Evolutionary conservation across 768 basidiomycete species (phyloP), one percentile per base, ranked within the genome.

Genomic region (Rhizopogon sp.): DNA sequence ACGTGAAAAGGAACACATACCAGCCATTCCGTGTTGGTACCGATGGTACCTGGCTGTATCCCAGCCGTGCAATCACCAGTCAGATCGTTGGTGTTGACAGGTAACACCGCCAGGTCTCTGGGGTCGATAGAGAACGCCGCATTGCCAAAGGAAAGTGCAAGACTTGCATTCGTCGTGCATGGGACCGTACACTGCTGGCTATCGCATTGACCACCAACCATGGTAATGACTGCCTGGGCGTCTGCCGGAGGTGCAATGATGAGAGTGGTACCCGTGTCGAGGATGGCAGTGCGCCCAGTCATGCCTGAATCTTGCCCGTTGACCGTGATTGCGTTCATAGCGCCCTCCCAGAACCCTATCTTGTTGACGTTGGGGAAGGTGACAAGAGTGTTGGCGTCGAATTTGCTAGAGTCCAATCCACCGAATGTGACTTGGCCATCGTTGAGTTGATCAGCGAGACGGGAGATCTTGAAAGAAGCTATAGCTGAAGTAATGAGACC

Each of bases 381-480:
- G 42, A 79, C 75, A 39, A 89, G 74, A 2, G 88, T 84, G 16
- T 62, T 56, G 6, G 76, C 53, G 60, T 84, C 78, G 66, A 90
- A 89, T 70, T 92, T 90, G 58, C 79, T 74, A 8, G 71, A 11
- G 69, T 93, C 88, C 35, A 91, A 76, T 11, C 79, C 86, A 35
- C 91, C 92, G 58, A 94, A 88, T 7, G 90, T 90, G 56, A 93
- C 79, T 70, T 90, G 79, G 50, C 91, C 91, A 60, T 91, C 87
- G 53, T 79, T 73, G 17, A 70, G 66, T 61, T 78, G 72, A 64
- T 93, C 90, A 8, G 79, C 76, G 35, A 86, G 72, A 55, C 92
- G 87, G 2, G 88, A 77, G 54, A 95, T 83, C 73, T 88, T 92
- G 80, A 80, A 92, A 8, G 89, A 88, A 9, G 83, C 80, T 64